phyloP scores from a whole-genome alignment of 2,329 filamentous ascomycete species.

The Diaporthe citri region DNA sequence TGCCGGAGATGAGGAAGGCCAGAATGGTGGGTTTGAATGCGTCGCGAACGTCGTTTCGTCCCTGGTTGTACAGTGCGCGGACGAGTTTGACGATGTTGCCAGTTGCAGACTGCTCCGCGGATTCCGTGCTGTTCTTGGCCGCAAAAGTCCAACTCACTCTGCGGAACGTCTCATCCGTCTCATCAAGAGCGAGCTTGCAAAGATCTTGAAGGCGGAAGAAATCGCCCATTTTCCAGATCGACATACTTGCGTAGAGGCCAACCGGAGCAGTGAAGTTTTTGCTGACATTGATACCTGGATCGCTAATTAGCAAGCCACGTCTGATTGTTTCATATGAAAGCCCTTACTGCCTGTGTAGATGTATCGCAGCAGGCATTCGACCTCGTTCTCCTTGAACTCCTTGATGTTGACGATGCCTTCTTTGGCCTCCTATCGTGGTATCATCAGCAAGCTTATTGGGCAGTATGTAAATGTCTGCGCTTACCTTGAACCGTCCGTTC shows the following conservation, averaged over 20 bases:
- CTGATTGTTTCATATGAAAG: no score
- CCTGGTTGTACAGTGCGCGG: no score
- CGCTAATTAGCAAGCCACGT: background rate
- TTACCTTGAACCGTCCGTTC: background rate
- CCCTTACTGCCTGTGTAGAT: slow-evolving; percentile 21
- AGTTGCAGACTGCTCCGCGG: no score
- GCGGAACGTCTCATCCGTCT: no score
- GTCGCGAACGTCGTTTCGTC: no score
- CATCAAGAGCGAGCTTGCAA: background rate
- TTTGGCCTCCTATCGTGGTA: background rate
- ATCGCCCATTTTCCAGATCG: background rate
- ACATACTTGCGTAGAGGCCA: background rate
- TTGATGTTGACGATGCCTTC: background rate
- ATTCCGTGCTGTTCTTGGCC: background rate
- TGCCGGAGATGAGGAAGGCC: no score
- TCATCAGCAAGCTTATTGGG: background rate
- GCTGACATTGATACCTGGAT: background rate
- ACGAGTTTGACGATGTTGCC: no score
- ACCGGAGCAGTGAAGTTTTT: background rate
- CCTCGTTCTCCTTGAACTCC: background rate
- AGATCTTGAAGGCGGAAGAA: background rate
- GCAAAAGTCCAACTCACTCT: no score
- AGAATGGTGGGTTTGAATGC: no score
- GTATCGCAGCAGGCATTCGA: background rate
- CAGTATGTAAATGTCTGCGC: fast-evolving